Evolutionary conservation across 768 basidiomycete genomes (phyloP).

Genomic region (Xerocomus potaroensis): DNA sequence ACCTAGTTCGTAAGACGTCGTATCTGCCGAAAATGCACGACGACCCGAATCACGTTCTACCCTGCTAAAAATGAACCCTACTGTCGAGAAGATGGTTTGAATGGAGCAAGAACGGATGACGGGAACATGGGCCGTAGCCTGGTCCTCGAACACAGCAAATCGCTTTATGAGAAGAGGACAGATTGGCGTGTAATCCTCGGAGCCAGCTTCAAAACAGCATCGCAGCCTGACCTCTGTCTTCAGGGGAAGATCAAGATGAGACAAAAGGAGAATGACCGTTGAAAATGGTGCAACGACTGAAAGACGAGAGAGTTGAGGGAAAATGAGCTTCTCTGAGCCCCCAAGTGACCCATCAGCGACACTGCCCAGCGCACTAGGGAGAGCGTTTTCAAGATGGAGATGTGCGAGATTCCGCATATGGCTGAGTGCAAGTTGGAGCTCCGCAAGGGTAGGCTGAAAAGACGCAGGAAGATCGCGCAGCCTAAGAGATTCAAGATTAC

Average conservation of each 20-base stretch:
- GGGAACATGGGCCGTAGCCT: neutral
- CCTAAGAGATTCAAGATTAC: constrained; percentile 33
- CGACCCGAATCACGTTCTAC: constrained; percentile 5
- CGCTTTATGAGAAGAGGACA: constrained; percentile 14
- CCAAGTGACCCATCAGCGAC: neutral
- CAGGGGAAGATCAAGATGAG: constrained; percentile 4
- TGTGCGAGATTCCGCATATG: constrained; percentile 32
- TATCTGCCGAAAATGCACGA: constrained; percentile 7
- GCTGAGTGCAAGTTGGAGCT: constrained; percentile 31
- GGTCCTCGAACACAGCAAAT: constrained; percentile 7
- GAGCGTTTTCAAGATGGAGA: constrained; percentile 31
- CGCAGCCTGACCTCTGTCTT: constrained; percentile 16
- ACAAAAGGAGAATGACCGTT: constrained; percentile 3
- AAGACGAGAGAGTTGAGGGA: constrained; percentile 6
- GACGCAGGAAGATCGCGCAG: constrained; percentile 21
- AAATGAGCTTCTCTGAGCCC: neutral
- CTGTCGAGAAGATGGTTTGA: constrained; percentile 4
- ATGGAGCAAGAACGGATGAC: constrained; percentile 11
- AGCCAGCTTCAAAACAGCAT: constrained; percentile 6
- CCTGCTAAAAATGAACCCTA: constrained; percentile 18
- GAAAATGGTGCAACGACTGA: constrained; percentile 5
- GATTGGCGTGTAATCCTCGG: constrained; percentile 6
- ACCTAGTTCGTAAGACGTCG: constrained; percentile 1
- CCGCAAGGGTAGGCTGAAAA: constrained; percentile 23
- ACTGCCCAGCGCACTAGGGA: constrained; percentile 22